Conservation (phyloP, 805 yeast species). For the Lipomyces chichibuensis region DNA sequence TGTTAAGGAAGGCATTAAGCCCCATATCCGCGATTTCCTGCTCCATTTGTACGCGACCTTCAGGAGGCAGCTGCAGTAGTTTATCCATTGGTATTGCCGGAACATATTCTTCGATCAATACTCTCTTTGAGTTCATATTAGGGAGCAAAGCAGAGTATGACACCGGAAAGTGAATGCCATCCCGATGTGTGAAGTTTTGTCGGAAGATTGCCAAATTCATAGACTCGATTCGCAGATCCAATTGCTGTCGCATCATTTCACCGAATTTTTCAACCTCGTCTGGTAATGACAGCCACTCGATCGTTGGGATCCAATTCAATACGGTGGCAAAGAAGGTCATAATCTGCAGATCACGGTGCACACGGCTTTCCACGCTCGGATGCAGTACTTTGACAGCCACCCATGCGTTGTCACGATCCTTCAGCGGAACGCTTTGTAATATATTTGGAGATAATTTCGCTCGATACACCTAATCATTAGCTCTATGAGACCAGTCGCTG, state of each 20-base stretch:
- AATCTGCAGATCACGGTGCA: constrained; percentile 78
- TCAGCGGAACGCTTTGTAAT: constrained; percentile 27
- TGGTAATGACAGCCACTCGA: constrained; percentile 97
- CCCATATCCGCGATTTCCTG: constrained; percentile 72
- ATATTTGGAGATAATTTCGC: constrained; percentile 58
- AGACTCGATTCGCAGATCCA: constrained; percentile 89
- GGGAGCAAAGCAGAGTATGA: constrained; percentile 56
- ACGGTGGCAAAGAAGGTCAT: constrained; percentile 78
- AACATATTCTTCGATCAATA: constrained; percentile 83
- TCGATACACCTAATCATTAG: constrained; percentile 59
- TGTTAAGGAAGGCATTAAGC: constrained; percentile 86
- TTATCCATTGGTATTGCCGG: constrained; percentile 81
- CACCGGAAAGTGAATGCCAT: constrained; percentile 76
- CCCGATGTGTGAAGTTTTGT: constrained; percentile 60
- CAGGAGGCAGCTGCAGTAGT: constrained; percentile 54
- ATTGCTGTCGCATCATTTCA: constrained; percentile 80
- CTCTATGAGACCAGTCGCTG: background rate
- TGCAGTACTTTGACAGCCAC: constrained; percentile 94
- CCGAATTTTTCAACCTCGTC: constrained; percentile 91
- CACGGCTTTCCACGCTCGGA: constrained; percentile 74
- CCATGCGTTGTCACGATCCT: constrained; percentile 41
- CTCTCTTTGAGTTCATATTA: constrained; percentile 59
- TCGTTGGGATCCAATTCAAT: constrained; percentile 78
- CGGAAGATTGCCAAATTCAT: constrained; percentile 73
- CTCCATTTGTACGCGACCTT: constrained; percentile 46